Base-by-base conservation (phyloP, 768 basidiomycete genomes). In the Gyrodon lividus region DNA sequence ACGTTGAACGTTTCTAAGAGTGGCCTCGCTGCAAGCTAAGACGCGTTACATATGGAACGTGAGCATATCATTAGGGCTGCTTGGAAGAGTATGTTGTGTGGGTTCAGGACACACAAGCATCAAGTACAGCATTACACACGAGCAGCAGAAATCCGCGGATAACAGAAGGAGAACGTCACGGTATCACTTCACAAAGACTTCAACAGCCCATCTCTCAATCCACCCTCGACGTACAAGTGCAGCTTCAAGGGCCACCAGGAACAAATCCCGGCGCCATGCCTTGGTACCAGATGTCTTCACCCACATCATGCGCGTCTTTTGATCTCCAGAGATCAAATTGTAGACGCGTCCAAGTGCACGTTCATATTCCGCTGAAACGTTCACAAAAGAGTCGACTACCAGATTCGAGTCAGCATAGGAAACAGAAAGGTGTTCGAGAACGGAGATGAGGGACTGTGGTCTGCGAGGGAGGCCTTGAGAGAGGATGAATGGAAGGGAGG, bases 171-270 rank as follows among this genome's bases (percentile, higher is more conserved):
- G 23, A 24, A 24, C 22, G n/a, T 23, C 23, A 9, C 41, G 16
- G 8, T 20, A 20, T 62, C 43, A 66, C 49, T 52, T 49, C 5
- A 39, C 39, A 37, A 48, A 52, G 39, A 68, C 56, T 43, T 62
- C 59, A 37, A 68, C 24, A 12, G 71, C 65, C 83, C 82, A 85
- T 48, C 78, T 70, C 57, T 64, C 66, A 46, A 84, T 57, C 55
- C 71, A 61, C 14, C 76, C 74, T 4, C 69, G 72, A 37, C 68
- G 63, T 14, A 83, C 62, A 33, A 84, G 68, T 0, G 72, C 78
- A 19, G 76, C 78, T 59, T 85, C 81, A 70, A 83, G 81, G 24
- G 68, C 68, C 26, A 77, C 48, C 54, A 76, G 59, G n/a, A 82
- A 67, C 52, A 74, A 66, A 46, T 77, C 69, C 56, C 76, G 74